Evolutionary conservation across 441 rosid genomes (phyloP), one percentile per base, ranked within the genome.

Genomic region (Pelargonium australe): DNA sequence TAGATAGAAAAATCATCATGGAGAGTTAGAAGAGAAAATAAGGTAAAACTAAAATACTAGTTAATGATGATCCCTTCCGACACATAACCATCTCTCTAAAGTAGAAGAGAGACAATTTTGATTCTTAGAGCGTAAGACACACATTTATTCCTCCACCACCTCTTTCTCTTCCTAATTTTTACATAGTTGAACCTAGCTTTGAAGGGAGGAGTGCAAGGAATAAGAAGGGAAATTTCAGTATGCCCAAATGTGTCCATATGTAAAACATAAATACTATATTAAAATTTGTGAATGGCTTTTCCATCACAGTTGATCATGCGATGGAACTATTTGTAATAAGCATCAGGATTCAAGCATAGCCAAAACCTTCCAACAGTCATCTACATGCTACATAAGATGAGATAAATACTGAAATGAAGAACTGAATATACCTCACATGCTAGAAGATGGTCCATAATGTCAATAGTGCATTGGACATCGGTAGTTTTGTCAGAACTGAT

Each of bases 381-480:
- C 20, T 34, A 8, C 6, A 47, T 28, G 47, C 43, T 40, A 41
- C 28, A 68, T 19, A 43, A 43, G 19, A 17, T 3, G 62, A 71
- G 14, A 19, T 25, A n/a, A 2, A 45, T 6, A 31, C 8, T 12
- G 68, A 51, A 61, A 64, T 1, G 63, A 7, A 43, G 16, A 25
- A 25, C 13, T 66, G 64, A 65, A 58, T 74, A 69, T 89, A 95
- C 98, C 99, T 95, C 99, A 76, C 98, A 92, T 5, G 85, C 87
- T 69, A 95, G 80, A 73, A 95, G 95, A 81, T 95, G 97, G 73
- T 95, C 99, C 93, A 92, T 87, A 79, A 92, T 80, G 75, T 95
- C 99, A 44, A 95, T 89, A 63, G 73, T 80, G 84, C 89, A 78
- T 72, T 82, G 88, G 47, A 89, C 86, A 79, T 92, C 90, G 40